Conservation (phyloP, 1,284 basidiomycete species). For the Sporisorium scitamineum region DNA sequence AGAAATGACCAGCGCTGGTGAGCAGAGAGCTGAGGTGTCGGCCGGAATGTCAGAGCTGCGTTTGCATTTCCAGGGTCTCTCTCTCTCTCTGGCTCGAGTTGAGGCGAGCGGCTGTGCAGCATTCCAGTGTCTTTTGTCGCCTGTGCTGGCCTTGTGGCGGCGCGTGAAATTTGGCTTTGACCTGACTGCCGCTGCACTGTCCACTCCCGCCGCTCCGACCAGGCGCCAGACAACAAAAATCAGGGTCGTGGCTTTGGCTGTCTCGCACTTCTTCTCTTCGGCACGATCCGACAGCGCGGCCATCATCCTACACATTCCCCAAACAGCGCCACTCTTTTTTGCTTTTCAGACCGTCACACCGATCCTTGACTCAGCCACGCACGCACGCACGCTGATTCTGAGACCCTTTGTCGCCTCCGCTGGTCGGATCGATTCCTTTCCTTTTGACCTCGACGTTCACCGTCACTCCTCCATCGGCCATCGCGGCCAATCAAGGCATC, state of each 20-base stretch:
- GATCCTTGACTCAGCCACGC: constrained; percentile 2
- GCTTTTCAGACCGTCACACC: not conserved
- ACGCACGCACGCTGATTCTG: not conserved
- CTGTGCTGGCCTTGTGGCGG: not conserved
- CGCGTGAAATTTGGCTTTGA: not conserved
- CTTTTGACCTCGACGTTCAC: constrained; percentile 9
- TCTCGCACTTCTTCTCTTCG: not conserved
- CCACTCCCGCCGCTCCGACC: not conserved
- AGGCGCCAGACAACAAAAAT: not conserved
- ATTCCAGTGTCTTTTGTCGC: constrained; percentile 1
- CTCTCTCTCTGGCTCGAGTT: not conserved
- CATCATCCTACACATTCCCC: constrained; percentile 1
- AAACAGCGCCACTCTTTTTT: not conserved
- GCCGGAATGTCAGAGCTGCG: constrained; percentile 5
- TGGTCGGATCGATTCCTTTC: constrained; percentile 19
- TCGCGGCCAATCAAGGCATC: not conserved
- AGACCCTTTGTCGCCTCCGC: constrained; percentile 4
- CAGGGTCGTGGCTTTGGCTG: not conserved
- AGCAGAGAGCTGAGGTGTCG: constrained; percentile 5
- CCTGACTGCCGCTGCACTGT: constrained; percentile 5
- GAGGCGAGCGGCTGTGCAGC: not conserved
- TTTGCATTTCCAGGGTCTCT: constrained; percentile 6
- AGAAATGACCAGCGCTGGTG: constrained; percentile 12
- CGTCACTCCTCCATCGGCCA: not conserved
- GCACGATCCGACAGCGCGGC: not conserved